phyloP scores from a whole-genome alignment of 2,329 filamentous ascomycete genomes.

The Fusarium heterosporum region DNA sequence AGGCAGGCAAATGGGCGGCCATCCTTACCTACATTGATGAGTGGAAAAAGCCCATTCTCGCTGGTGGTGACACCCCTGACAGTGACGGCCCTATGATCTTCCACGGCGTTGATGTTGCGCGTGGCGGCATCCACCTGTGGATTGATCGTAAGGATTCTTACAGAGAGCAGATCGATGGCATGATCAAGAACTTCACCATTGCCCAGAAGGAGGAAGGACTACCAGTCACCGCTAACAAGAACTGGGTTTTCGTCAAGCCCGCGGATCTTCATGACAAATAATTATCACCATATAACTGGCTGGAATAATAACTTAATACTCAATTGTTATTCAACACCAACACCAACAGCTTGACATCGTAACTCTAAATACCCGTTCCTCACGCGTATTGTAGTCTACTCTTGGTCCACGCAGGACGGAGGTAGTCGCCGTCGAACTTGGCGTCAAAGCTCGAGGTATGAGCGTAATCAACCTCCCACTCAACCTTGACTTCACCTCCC shows the following conservation, averaged over 20 bases:
- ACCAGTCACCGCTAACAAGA: slow-evolving; percentile 57
- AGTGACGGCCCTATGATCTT: slow-evolving; percentile 60
- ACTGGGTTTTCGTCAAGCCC: slow-evolving; percentile 58
- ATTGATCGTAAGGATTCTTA: slow-evolving; percentile 54
- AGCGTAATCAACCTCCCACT: slow-evolving; percentile 66
- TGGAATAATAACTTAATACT: neutral
- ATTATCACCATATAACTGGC: neutral
- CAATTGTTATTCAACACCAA: neutral
- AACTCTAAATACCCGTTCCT: neutral
- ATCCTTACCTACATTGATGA: slow-evolving; percentile 57
- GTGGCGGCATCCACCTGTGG: slow-evolving; percentile 57
- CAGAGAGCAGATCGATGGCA: slow-evolving; percentile 51
- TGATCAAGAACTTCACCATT: slow-evolving; percentile 52
- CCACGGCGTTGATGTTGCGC: slow-evolving; percentile 56
- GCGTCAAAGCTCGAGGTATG: slow-evolving; percentile 65
- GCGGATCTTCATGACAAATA: slow-evolving; percentile 49
- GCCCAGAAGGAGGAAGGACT: slow-evolving; percentile 52
- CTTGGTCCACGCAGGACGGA: slow-evolving; percentile 64
- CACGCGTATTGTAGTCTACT: slow-evolving; percentile 52
- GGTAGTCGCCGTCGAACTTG: slow-evolving; percentile 58
- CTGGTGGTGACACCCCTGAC: slow-evolving; percentile 57
- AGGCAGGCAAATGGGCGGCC: slow-evolving; percentile 58
- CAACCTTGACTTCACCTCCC: slow-evolving; percentile 62
- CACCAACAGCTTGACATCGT: neutral
- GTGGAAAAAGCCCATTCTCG: slow-evolving; percentile 58